These are phyloP conservation scores for Acacia concinna DNA, from an alignment of 331 rosid species.

Conservation along the genomic window DNA sequence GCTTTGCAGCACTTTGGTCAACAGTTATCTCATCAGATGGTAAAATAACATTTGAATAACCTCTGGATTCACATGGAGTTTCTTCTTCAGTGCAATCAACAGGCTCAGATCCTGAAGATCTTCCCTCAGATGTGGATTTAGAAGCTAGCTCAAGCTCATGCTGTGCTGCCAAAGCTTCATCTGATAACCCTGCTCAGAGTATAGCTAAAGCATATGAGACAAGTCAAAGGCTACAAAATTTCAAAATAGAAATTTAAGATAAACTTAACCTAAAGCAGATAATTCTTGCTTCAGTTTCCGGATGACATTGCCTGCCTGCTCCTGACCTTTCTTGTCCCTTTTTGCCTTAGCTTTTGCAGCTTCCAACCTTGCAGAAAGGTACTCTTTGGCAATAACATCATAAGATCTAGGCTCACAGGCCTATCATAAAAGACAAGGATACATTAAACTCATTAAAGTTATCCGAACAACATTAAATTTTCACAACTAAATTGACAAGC, in stretches of 20 bases:
- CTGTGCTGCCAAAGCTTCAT: constrained; percentile 59
- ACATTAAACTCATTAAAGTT: constrained; percentile 11
- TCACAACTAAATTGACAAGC: constrained; percentile 1
- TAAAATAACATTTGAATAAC: constrained; percentile 23
- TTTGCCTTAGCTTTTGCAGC: constrained; percentile 78
- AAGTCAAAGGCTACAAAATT: constrained; percentile 14
- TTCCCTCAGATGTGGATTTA: constrained; percentile 42
- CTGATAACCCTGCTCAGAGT: constrained; percentile 74
- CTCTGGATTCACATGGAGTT: constrained; percentile 26
- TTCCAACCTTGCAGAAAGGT: constrained; percentile 78
- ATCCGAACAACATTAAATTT: not conserved
- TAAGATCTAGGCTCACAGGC: constrained; percentile 61
- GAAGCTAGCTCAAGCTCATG: constrained; percentile 59
- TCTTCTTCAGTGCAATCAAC: constrained; percentile 29
- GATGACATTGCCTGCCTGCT: constrained; percentile 65
- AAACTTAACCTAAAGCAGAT: constrained; percentile 61
- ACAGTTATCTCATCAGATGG: constrained; percentile 43
- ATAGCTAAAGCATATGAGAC: constrained; percentile 27
- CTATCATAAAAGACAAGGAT: constrained; percentile 43
- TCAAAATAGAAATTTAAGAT: constrained; percentile 27
- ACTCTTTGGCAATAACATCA: constrained; percentile 78
- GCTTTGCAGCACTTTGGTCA: constrained; percentile 37
- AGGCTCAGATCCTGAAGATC: constrained; percentile 38
- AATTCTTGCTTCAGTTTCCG: constrained; percentile 84
- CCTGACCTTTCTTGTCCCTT: constrained; percentile 70